These are phyloP conservation scores for Gaertneriomyces sp. DNA, from an alignment of 192 early-diverging fungal genomes.

Conservation along the genomic window DNA sequence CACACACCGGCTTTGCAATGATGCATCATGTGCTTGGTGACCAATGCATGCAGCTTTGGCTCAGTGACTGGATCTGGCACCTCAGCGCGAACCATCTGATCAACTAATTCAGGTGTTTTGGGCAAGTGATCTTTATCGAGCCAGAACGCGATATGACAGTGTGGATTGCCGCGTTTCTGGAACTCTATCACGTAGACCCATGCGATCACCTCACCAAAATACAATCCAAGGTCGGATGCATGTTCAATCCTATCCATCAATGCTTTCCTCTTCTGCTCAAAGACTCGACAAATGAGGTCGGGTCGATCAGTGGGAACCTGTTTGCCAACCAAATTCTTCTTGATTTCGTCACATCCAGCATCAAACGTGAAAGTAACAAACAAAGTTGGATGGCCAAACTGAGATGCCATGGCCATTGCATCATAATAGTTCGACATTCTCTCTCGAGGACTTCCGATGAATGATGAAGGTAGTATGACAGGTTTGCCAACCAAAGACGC, in stretches of 20 bases:
- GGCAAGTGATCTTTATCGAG: neutral
- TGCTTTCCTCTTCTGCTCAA: neutral
- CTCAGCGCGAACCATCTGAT: neutral
- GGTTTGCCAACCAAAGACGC: neutral
- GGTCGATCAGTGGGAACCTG: neutral
- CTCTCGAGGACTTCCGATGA: neutral
- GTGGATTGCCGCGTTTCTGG: conserved; percentile 7
- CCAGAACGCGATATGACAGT: neutral
- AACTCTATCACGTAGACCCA: neutral
- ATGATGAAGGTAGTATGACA: conserved; percentile 1
- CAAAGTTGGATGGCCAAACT: neutral
- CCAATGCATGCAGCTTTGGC: neutral
- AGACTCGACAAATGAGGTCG: neutral
- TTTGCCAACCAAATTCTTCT: neutral
- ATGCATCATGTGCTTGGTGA: conserved; percentile 1
- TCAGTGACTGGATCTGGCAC: neutral
- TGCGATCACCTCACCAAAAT: neutral
- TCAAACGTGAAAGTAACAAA: neutral
- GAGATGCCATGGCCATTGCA: neutral
- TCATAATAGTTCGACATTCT: neutral
- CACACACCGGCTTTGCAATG: neutral
- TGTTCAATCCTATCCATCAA: conserved; percentile 1
- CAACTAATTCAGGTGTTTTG: neutral
- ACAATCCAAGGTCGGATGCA: too few species aligned
- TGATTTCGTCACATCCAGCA: neutral